phyloP scores from a whole-genome alignment of 768 basidiomycete species.

The Trametes cinnabarina region DNA sequence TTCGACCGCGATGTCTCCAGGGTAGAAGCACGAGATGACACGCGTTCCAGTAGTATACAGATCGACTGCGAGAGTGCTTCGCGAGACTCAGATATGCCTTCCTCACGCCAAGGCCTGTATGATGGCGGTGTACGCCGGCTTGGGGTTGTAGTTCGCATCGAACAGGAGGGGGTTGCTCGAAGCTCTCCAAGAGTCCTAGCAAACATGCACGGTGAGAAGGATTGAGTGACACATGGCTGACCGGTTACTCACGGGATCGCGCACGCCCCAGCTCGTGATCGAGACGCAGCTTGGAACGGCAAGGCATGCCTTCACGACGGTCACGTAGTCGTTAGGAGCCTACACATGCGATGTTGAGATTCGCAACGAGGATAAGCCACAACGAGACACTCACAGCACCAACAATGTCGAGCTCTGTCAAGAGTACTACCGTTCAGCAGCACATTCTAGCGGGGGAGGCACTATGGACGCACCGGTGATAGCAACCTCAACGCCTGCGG shows the following conservation, averaged over 20 bases:
- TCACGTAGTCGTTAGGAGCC: conserved; percentile 41
- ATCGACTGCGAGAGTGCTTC: too few species aligned
- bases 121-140: conserved; percentile 37
- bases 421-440: too few species aligned
- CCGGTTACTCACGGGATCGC: conserved; percentile 36
- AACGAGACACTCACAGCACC: conserved; percentile 19
- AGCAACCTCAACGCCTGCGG: conserved; percentile 41
- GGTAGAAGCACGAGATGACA: too few species aligned
- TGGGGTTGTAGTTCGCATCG: conserved; percentile 45
- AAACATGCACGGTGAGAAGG: not conserved
- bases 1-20: too few species aligned
- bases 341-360: not conserved
- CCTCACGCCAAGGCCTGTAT: conserved; percentile 26
- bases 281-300: conserved; percentile 40
- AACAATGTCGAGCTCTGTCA: conserved; percentile 26
- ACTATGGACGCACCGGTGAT: conserved; percentile 39
- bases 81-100: not conserved
- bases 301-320: conserved; percentile 47
- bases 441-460: too few species aligned
- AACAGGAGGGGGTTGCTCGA: conserved; percentile 44
- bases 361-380: not conserved
- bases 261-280: conserved; percentile 52
- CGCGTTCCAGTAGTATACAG: too few species aligned
- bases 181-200: conserved; percentile 47
- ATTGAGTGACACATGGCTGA: not conserved